Evolutionary conservation across 176 grass and related monocot genomes (phyloP).

Genomic region (Zea mays): Zm-B73-REFERENCE-NAM-5.0 NC_050099.1:162256501-162257000

Average conservation of each 20-base stretch:
- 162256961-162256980: constrained; percentile 89
- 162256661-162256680: background rate
- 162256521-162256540: constrained; percentile 84
- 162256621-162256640: constrained; percentile 89
- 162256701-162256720: background rate
- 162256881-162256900: constrained; percentile 20
- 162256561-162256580: constrained; percentile 78
- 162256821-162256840: constrained; percentile 14
- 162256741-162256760: background rate
- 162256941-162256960: constrained; percentile 78
- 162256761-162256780: constrained; percentile 8
- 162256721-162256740: background rate
- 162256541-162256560: constrained; percentile 90
- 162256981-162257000: background rate
- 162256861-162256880: background rate
- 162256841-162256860: constrained; percentile 9
- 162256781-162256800: background rate
- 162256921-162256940: constrained; percentile 93
- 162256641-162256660: background rate
- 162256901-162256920: constrained; percentile 99
- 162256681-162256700: constrained; percentile 15
- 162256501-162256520: constrained; percentile 59
- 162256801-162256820: background rate
- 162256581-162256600: constrained; percentile 77
- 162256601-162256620: constrained; percentile 93